Conservation (phyloP, 1,284 basidiomycete species). For the Moniliella sp. region DNA sequence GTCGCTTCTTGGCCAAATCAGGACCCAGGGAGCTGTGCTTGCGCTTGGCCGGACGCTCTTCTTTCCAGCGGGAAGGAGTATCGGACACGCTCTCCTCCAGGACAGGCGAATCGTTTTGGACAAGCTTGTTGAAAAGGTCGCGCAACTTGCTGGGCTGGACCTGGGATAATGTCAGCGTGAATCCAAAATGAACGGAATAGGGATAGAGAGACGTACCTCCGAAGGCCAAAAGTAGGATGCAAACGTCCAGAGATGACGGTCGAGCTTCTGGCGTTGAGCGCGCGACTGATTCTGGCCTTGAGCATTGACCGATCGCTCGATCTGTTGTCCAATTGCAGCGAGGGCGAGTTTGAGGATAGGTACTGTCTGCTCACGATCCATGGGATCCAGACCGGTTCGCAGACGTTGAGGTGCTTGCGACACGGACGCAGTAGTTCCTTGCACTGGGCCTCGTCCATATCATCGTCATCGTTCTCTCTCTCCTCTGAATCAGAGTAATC, state of each 20-base stretch:
- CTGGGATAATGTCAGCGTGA: no score
- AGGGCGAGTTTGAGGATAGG: constrained; percentile 84
- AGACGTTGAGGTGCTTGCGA: constrained; percentile 91
- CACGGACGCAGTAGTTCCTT: constrained; percentile 90
- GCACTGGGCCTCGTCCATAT: constrained; percentile 82
- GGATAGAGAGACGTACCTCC: no score
- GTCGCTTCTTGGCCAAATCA: no score
- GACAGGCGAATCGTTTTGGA: neutral
- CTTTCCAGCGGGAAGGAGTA: no score
- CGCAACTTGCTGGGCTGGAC: constrained; percentile 2
- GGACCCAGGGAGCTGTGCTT: no score
- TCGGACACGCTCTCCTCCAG: neutral
- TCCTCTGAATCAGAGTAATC: constrained; percentile 1
- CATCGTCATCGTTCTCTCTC: constrained; percentile 35
- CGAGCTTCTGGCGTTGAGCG: constrained; percentile 61
- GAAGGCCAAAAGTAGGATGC: constrained; percentile 77
- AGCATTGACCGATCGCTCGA: constrained; percentile 57
- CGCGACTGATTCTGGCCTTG: constrained; percentile 48
- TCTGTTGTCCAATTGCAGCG: constrained; percentile 73
- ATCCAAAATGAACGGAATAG: no score
- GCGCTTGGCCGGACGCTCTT: no score
- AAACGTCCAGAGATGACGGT: constrained; percentile 75
- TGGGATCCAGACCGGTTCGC: constrained; percentile 65
- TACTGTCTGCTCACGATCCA: constrained; percentile 82
- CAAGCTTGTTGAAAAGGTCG: constrained; percentile 2